A percentile compares a stretch with the other conserved stretches of the same genome.
phyloP scores from a whole-genome alignment of 176 grass and related monocot genomes.

The Eleusine coracana region DNA sequence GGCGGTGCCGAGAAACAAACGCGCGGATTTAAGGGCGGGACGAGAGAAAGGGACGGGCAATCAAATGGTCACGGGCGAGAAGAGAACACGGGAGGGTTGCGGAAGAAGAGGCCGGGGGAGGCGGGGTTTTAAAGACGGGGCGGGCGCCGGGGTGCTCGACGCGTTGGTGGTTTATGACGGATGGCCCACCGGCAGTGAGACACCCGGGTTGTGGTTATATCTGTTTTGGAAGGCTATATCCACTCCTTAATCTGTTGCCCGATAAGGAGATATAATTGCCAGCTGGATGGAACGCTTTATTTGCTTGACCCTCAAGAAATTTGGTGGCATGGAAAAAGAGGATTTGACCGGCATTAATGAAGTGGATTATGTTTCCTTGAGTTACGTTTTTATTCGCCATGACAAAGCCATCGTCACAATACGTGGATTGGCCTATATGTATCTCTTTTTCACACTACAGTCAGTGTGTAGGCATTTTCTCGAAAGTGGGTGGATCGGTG shows the following conservation, averaged over 20 bases:
- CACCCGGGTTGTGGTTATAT: neutral
- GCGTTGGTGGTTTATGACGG: conserved; percentile 29
- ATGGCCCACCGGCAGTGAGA: conserved; percentile 43
- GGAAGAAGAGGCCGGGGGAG: neutral
- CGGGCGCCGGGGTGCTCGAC: neutral
- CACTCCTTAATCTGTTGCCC: conserved; percentile 6
- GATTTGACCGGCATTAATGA: neutral
- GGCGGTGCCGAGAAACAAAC: too few species aligned
- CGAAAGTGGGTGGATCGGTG: too few species aligned
- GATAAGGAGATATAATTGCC: neutral
- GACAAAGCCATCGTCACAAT: neutral
- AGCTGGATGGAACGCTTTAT: neutral
- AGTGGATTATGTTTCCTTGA: neutral
- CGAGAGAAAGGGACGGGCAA: neutral
- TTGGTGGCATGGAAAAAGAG: neutral
- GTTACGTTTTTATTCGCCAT: too few species aligned
- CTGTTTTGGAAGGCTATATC: conserved; percentile 10
- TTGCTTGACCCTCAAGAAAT: neutral
- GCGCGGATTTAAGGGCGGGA: neutral
- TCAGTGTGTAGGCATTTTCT: too few species aligned
- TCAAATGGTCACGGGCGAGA: neutral
- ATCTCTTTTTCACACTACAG: neutral
- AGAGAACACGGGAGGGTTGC: neutral
- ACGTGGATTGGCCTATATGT: neutral
- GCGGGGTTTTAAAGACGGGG: conserved; percentile 36